Evolutionary conservation across 768 basidiomycete genomes (phyloP), one percentile per base, ranked within the genome.

Genomic region (Trametes cinnabarina): DNA sequence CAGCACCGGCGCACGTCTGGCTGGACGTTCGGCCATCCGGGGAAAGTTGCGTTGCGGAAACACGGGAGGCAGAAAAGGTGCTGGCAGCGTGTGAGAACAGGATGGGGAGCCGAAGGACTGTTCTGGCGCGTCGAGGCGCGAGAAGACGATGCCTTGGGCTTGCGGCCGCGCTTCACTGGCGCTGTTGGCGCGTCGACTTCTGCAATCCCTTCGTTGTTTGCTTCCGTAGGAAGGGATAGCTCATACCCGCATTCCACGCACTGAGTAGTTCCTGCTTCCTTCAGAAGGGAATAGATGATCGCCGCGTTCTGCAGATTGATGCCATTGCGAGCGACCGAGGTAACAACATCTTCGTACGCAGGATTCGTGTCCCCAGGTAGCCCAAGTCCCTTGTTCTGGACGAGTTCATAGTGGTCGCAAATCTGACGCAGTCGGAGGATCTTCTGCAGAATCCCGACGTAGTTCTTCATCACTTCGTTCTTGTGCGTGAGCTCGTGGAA

Each of bases 391-490:
- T 88, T 81, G 60, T 68, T 63, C 58, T 62, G 64, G 4, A 98
- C 89, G 34, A 98, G 81, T 66, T 93, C 92, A 65, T 83, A 92
- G 73, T 99, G 96, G 69, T 98, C 94, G 73, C 97, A 99, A 47
- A 98, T 98, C 76, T 98, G 96, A 52, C 97, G 90, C 44, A 99
- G 81, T 22, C 95, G 91, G 51, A 99, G 78, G 57, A 98, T 92
- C 78, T 95, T 94, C 73, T 98, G 96, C 64, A 99, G 73, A 66
- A 99, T 96, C 53, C 94, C 93, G 63, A 97, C 97, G 69, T 96
- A 97, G 69, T 97, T 98, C 82, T 97, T 97, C 88, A 95, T 92
- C 51, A 97, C 88, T 71, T 94, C 90, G 66, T 95, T 93, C 73
- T 89, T 92, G 72, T 86, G 79, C 28, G 89, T 85, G 63, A 98